These are phyloP conservation scores for Neurospora africana DNA, from an alignment of 495 filamentous ascomycete genomes.

Conservation along the genomic window DNA sequence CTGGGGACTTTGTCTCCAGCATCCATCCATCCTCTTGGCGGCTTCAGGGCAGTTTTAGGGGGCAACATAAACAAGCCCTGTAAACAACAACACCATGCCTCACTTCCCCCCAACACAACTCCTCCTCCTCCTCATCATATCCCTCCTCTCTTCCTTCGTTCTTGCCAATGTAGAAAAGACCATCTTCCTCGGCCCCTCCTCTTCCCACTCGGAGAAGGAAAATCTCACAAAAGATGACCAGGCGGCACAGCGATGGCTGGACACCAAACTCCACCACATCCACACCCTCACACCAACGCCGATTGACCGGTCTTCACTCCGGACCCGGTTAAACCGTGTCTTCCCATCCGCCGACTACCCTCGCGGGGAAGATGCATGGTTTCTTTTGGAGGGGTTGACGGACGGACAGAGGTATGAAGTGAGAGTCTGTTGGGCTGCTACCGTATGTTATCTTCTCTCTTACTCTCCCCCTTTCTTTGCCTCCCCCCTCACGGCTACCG, in stretches of 20 bases:
- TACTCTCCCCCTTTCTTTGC: neutral
- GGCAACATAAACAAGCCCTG: neutral
- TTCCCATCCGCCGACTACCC: slow-evolving; percentile 49
- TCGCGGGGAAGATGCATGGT: slow-evolving; percentile 65
- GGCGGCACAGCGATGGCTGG: neutral
- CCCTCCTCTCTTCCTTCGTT: neutral
- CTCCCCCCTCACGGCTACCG: no score
- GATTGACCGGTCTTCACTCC: slow-evolving; percentile 34
- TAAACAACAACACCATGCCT: neutral
- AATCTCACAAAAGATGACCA: neutral
- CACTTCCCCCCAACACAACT: neutral
- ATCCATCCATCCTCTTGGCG: no score
- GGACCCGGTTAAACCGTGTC: slow-evolving; percentile 50
- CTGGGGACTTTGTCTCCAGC: neutral
- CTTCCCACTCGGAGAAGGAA: slow-evolving; percentile 25
- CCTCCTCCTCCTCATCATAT: slow-evolving; percentile 1
- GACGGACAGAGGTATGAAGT: slow-evolving; percentile 79
- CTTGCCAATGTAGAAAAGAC: slow-evolving; percentile 79
- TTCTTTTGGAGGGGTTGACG: slow-evolving; percentile 64
- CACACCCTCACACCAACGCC: slow-evolving; percentile 47
- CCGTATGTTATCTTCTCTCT: slow-evolving; percentile 10
- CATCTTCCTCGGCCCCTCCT: slow-evolving; percentile 68
- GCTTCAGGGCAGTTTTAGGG: neutral
- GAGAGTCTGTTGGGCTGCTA: slow-evolving; percentile 88
- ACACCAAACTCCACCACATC: slow-evolving; percentile 30